Evolutionary conservation across 2,329 filamentous ascomycete species (phyloP).

Genomic region (Didymella arachidicola): DNA sequence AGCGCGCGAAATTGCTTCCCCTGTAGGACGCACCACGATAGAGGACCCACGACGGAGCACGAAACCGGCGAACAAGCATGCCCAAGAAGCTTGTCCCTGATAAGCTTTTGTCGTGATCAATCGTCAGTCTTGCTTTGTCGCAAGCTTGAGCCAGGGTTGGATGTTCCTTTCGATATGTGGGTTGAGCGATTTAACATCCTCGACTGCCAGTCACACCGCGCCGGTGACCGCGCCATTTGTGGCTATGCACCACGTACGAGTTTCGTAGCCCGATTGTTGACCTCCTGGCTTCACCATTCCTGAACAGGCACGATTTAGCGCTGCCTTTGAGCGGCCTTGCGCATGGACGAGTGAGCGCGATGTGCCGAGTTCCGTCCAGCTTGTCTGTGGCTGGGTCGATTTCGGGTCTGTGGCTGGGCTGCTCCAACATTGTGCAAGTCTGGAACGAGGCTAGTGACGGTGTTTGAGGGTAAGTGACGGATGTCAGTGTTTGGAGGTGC

Average conservation of each 20-base stretch:
- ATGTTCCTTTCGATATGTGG: constrained; percentile 1
- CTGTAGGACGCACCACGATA: neutral
- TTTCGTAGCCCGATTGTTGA: neutral
- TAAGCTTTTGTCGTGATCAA: constrained; percentile 6
- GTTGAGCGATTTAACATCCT: constrained; percentile 7
- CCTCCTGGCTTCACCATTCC: neutral
- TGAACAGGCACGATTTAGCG: neutral
- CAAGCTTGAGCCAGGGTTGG: neutral
- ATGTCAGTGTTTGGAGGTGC: neutral
- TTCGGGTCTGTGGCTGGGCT: neutral
- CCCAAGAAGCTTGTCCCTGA: constrained; percentile 2
- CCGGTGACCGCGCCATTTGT: constrained; percentile 10
- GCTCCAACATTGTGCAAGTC: neutral
- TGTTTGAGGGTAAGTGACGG: neutral
- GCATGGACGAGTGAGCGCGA: neutral
- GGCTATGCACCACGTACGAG: constrained; percentile 1
- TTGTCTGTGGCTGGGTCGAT: neutral
- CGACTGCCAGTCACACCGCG: neutral
- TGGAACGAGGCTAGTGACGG: neutral
- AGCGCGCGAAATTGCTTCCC: neutral
- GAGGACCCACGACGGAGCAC: neutral
- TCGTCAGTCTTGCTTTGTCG: neutral
- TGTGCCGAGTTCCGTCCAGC: neutral
- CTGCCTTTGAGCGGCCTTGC: neutral
- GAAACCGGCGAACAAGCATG: neutral